A percentile compares a stretch with the other conserved stretches of the same genome.
Conservation (phyloP, 225 moss, liverwort and hornwort genomes). For the Asterella californica region DNA sequence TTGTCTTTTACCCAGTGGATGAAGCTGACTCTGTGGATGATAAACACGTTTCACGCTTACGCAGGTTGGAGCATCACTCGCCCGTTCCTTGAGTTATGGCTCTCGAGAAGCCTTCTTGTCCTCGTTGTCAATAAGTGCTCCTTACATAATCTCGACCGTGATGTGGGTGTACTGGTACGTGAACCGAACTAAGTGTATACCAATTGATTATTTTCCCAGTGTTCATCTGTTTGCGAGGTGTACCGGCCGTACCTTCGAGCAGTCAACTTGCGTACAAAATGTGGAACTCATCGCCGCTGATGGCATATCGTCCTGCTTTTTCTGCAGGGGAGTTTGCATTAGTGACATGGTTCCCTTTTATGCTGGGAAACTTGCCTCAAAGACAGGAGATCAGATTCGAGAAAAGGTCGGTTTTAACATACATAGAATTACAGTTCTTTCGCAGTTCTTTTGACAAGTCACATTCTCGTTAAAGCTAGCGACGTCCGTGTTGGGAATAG, state of each 20-base stretch:
- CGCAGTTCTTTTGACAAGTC: background rate
- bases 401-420: slow-evolving; percentile 52
- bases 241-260: background rate
- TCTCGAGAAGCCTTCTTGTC: slow-evolving; percentile 57
- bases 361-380: slow-evolving; percentile 81
- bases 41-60: background rate
- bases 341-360: slow-evolving; percentile 97
- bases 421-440: background rate
- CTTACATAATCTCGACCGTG: slow-evolving; percentile 67
- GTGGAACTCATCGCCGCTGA: background rate
- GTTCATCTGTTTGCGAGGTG: background rate
- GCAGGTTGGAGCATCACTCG: slow-evolving; percentile 91
- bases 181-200: background rate
- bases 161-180: slow-evolving; percentile 88
- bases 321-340: slow-evolving; percentile 89
- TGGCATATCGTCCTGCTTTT: background rate
- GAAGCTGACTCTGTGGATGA: background rate
- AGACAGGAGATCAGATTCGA: slow-evolving; percentile 53
- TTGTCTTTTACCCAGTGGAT: background rate
- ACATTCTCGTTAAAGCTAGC: background rate
- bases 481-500: background rate
- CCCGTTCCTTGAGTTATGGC: slow-evolving; percentile 59
- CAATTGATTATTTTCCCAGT: background rate
- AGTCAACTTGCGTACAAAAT: background rate
- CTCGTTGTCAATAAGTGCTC: slow-evolving; percentile 65